Evolutionary conservation across 2,329 filamentous ascomycete genomes (phyloP), one percentile per base, ranked within the genome.

Genomic region (Nothophoma quercina): DNA sequence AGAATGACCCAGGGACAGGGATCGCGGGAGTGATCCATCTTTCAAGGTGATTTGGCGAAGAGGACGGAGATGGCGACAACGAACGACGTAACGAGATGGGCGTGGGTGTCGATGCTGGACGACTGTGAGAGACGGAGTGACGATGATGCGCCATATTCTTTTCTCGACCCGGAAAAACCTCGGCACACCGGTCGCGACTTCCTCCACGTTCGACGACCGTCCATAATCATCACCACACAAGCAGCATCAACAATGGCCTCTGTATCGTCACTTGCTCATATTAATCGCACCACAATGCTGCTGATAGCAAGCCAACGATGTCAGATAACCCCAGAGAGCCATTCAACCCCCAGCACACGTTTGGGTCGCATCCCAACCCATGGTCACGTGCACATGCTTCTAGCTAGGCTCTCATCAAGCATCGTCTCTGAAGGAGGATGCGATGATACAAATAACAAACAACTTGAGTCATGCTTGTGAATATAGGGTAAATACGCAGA

Each of bases 1-100:
- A 98, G 84, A 62, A 95, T 90, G 71, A 98, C 93, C 88, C 89
- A 98, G 50, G 95, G 95, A 79, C 95, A 98, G 59, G 95, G 95
- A 78, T 98, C 95, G 80, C 95, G 86, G 60, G 90, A 89, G 83
- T 98, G 95, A 86, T 99, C 93, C 89, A 96, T 95, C 48, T 33
- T 71, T 55, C 2, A 21, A 19, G 47, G 21, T 34, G 23, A 7
- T 43, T 13, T 23, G 21, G 28, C 32, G 32, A 15, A 15, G 25
- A 15, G n/a, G 28, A 48, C 43, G 32, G 38, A n/a, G n/a, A 16
- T 26, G 39, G 39, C 43, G 50, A 53, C 43, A 19, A 43, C 18
- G 30, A 25, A 19, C 16, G 32, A 28, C 33, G 64, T 87, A 78
- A 58, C 38, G 59, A 58, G 44, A 60, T 64, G 51, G 47, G 51